Conservation (phyloP, 1,284 basidiomycete genomes). For the Gymnopus androsaceus region DNA sequence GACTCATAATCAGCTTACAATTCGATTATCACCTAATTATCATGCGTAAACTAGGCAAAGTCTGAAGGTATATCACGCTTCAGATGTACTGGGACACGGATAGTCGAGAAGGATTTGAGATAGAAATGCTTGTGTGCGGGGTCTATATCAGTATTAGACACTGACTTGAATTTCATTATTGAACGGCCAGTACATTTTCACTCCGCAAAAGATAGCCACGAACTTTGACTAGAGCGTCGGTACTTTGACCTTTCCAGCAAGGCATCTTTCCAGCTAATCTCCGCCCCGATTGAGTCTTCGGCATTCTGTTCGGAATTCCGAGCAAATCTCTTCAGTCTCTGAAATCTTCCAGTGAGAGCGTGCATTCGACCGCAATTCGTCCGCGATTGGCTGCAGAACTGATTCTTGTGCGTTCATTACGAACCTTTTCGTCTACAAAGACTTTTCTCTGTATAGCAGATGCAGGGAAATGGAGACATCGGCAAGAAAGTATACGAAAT, state of each 20-base stretch:
- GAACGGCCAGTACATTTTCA: no score
- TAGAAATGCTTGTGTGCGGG: no score
- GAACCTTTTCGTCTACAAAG: constrained; percentile 50
- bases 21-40: no score
- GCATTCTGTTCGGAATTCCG: constrained; percentile 29
- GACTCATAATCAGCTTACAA: no score
- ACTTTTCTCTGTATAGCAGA: constrained; percentile 50
- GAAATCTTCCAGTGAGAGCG: constrained; percentile 50
- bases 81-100: no score
- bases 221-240: neutral
- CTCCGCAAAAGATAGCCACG: neutral
- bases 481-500: constrained; percentile 58
- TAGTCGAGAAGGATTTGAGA: no score
- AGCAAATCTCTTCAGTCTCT: constrained; percentile 48
- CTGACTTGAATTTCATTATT: no score
- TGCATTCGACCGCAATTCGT: constrained; percentile 46
- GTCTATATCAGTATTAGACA: no score
- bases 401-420: constrained; percentile 54
- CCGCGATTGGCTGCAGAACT: constrained; percentile 57
- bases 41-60: no score
- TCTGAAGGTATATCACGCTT: no score
- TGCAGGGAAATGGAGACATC: constrained; percentile 66
- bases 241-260: constrained; percentile 17
- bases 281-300: constrained; percentile 13
- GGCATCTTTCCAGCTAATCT: constrained; percentile 25